Evolutionary conservation across 441 rosid genomes (phyloP), one percentile per base, ranked within the genome.

Genomic region (Brassica hybrid): DNA sequence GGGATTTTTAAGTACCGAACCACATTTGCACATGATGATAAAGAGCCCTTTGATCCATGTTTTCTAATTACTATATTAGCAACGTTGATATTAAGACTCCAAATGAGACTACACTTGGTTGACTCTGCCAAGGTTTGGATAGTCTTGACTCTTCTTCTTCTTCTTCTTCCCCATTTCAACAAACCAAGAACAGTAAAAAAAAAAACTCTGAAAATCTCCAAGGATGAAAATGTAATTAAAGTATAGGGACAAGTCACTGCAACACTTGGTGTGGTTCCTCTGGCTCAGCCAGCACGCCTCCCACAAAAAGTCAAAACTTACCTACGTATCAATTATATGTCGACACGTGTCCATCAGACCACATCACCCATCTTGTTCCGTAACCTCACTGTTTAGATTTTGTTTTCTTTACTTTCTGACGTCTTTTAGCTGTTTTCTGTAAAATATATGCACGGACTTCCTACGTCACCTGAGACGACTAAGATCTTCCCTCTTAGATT

Each of bases 351-450:
- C 2, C 11, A 0, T 12, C 3, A 10, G 21, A 70, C 41, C 41
- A 67, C 74, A 60, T 67, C 65, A 60, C 65, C 75, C 65, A 27
- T 30, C 67, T 17, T 54, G 66, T 61, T 68, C 60, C 23, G 75
- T 79, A 12, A 13, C 62, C 38, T 58, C 64, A 66, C 73, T 45
- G 72, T 86, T 79, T 80, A 11, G 41, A 67, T 52, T 16, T 66
- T 8, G 54, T 48, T 45, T 13, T 43, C 34, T 23, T 59, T 23
- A 25, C 10, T 60, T 60, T 60, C 34, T 59, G 14, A 61, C 65
- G 64, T 69, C 71, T 62, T 60, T 71, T 65, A 41, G 17, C 41
- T 23, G 34, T 72, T 38, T 67, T 68, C 73, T 52, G 58, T 16
- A 16, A 57, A 71, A 59, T 67, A 23, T 59, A n/a, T 27, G 32